Evolutionary conservation across 1,139 yeast species (phyloP).

Genomic region (Yamadazyma taylorii): DNA sequence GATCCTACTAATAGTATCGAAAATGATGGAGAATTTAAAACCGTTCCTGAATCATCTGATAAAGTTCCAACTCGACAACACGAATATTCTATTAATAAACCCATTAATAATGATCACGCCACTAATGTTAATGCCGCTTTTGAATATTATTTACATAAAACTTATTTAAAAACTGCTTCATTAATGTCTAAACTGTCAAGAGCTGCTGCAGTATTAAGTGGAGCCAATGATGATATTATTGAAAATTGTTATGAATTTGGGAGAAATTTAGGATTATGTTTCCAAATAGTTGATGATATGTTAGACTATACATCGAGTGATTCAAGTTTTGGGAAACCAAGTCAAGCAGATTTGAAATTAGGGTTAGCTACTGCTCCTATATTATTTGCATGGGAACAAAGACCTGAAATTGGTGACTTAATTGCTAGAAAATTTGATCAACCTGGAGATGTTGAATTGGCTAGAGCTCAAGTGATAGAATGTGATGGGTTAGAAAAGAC

Average conservation of each 20-base stretch:
- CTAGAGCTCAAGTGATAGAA: constrained; percentile 69
- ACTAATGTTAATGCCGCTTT: constrained; percentile 84
- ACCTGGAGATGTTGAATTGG: constrained; percentile 81
- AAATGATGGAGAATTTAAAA: constrained; percentile 51
- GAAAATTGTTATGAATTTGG: constrained; percentile 92
- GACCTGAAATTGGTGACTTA: constrained; percentile 79
- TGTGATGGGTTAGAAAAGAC: constrained; percentile 80
- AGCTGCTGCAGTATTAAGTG: constrained; percentile 91
- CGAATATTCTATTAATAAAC: constrained; percentile 53
- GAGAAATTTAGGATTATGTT: constrained; percentile 88
- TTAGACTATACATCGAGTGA: constrained; percentile 89
- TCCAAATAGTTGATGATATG: constrained; percentile 96
- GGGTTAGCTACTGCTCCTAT: constrained; percentile 98
- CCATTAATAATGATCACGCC: constrained; percentile 53
- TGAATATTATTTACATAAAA: constrained; percentile 91
- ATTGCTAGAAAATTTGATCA: constrained; percentile 79
- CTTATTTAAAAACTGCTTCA: constrained; percentile 92
- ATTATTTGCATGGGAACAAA: constrained; percentile 87
- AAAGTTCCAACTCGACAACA: constrained; percentile 60
- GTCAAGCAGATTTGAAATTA: constrained; percentile 89
- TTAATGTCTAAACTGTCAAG: constrained; percentile 94
- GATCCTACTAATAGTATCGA: constrained; percentile 46
- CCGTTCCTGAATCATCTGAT: constrained; percentile 62
- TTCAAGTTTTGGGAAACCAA: constrained; percentile 85
- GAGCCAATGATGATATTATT: constrained; percentile 69